These are phyloP conservation scores for Nicotiana attenuata DNA, from an alignment of 257 asterid genomes.

Conservation along the genomic window DNA sequence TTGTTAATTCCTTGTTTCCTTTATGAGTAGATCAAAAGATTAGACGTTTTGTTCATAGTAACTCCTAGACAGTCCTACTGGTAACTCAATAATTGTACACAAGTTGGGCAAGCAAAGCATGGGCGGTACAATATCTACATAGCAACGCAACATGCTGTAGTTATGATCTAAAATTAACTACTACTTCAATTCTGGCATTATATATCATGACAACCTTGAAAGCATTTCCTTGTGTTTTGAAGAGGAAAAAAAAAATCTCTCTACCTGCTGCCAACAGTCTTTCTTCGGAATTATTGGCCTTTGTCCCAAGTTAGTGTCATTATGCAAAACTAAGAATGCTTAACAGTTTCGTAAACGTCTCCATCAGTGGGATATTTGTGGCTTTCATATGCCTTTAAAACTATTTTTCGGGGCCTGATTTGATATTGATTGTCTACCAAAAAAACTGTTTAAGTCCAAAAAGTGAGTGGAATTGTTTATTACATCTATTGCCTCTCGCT, in stretches of 20 bases:
- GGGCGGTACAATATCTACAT: background rate
- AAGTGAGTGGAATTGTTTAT: background rate
- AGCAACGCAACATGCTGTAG: slow-evolving; percentile 3
- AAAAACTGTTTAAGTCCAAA: slow-evolving; percentile 11
- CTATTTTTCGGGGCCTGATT: slow-evolving; percentile 21
- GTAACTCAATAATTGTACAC: background rate
- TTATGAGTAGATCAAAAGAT: background rate
- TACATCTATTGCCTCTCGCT: slow-evolving; percentile 20
- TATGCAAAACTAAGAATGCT: background rate
- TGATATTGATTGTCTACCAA: background rate
- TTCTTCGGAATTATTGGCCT: too few species aligned
- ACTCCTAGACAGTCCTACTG: background rate
- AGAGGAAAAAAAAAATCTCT: too few species aligned
- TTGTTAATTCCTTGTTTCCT: background rate
- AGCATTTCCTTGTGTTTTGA: too few species aligned
- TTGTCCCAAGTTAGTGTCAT: background rate
- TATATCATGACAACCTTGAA: slow-evolving; percentile 8
- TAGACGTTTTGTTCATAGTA: background rate
- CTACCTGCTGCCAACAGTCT: too few species aligned
- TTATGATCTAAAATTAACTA: background rate
- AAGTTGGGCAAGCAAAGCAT: slow-evolving; percentile 6
- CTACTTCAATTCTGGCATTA: slow-evolving; percentile 7
- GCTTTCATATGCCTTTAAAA: slow-evolving; percentile 19
- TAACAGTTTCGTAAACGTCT: background rate
- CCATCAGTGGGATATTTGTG: slow-evolving; percentile 17